Percentiles rank a stretch among this genome's conserved stretches.
Evolutionary conservation across 495 filamentous ascomycete species (phyloP).

Genomic region (Penicillium arizonense): DNA sequence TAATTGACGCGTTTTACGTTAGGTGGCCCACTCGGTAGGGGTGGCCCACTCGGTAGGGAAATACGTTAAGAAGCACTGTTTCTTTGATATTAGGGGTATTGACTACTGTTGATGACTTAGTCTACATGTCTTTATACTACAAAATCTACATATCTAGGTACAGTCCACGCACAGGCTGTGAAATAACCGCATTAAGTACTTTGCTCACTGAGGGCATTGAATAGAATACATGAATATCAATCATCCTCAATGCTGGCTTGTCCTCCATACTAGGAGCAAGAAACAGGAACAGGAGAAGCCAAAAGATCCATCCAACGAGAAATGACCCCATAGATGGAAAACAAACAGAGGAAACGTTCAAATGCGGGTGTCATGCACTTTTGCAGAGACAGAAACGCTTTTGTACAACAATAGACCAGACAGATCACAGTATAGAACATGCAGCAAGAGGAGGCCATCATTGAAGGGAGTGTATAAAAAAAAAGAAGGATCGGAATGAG

Average conservation of each 20-base stretch:
- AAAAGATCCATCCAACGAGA: constrained; percentile 16
- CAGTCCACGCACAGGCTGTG: neutral
- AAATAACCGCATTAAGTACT: constrained; percentile 22
- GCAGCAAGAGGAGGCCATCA: constrained; percentile 6
- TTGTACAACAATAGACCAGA: constrained; percentile 34
- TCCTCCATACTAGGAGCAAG: constrained; percentile 13
- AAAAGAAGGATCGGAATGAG: constrained; percentile 5
- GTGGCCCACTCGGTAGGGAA: too few species aligned
- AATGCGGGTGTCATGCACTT: constrained; percentile 14
- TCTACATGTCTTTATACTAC: too few species aligned
- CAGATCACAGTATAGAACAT: constrained; percentile 22
- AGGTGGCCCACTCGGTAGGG: too few species aligned
- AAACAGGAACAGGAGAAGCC: constrained; percentile 14
- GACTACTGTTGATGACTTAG: too few species aligned
- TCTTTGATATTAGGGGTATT: neutral
- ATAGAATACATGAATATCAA: constrained; percentile 34
- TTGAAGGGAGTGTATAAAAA: constrained; percentile 10
- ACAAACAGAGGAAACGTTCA: constrained; percentile 16
- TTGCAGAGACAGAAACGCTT: constrained; percentile 28
- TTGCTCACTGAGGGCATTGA: constrained; percentile 24
- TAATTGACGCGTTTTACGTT: too few species aligned
- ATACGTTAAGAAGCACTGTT: too few species aligned
- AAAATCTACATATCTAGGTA: neutral
- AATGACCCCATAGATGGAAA: constrained; percentile 14
- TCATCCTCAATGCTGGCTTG: constrained; percentile 19